Evolutionary conservation across 306 rosid genomes (phyloP).

Genomic region (Castanea sativa): DNA sequence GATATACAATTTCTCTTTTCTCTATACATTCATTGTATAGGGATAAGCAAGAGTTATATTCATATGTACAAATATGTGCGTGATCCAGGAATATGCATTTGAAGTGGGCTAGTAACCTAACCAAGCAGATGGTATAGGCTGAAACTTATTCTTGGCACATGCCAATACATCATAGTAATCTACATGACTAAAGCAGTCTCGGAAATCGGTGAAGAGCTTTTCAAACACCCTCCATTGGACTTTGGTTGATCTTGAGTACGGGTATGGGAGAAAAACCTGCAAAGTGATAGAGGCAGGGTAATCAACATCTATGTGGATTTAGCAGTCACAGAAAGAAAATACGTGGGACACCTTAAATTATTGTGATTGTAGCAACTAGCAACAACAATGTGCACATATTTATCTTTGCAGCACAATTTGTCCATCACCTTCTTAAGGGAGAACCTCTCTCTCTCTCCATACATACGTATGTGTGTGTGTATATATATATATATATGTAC

Average conservation of each 20-base stretch:
- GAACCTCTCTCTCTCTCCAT: background rate
- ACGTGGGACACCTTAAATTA: too few relatives aligned
- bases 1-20: too few relatives aligned
- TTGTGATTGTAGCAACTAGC: background rate
- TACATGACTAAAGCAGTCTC: constrained; percentile 63
- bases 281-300: background rate
- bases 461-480: background rate
- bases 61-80: background rate
- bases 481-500: background rate
- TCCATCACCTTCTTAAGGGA: background rate
- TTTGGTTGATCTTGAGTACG: constrained; percentile 56
- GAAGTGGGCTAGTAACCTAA: constrained; percentile 48
- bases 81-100: background rate
- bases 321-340: background rate
- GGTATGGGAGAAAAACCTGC: constrained; percentile 83
- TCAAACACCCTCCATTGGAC: constrained; percentile 89
- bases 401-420: background rate
- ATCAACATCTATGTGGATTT: background rate
- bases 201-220: constrained; percentile 82
- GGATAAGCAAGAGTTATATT: background rate
- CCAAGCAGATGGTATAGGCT: constrained; percentile 78
- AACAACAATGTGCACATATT: background rate
- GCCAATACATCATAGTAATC: constrained; percentile 71
- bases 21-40: background rate
- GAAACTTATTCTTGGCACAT: constrained; percentile 77